Conservation (phyloP, 2,329 filamentous ascomycete genomes). For the Xylariomycetidae sp. region DNA sequence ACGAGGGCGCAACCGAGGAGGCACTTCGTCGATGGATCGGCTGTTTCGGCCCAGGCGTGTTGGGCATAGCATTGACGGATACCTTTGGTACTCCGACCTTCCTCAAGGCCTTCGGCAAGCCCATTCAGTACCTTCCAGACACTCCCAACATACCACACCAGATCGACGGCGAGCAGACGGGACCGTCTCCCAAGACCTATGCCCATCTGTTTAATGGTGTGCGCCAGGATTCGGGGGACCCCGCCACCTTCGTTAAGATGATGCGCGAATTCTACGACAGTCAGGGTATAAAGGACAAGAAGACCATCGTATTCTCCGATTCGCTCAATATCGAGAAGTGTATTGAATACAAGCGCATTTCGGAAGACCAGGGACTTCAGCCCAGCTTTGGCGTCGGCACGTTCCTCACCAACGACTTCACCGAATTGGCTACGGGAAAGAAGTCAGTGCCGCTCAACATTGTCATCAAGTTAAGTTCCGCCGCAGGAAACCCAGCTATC, state of each 20-base stretch:
- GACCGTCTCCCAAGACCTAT: constrained; percentile 60
- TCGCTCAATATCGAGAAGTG: constrained; percentile 88
- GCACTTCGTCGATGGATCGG: constrained; percentile 85
- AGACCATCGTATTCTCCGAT: constrained; percentile 93
- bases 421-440: constrained; percentile 62
- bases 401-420: constrained; percentile 92
- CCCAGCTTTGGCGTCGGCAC: constrained; percentile 93
- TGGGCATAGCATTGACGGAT: constrained; percentile 88
- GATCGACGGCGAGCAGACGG: constrained; percentile 35
- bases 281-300: constrained; percentile 71
- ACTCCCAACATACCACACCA: constrained; percentile 29
- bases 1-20: constrained; percentile 76
- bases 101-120: constrained; percentile 74
- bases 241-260: constrained; percentile 69
- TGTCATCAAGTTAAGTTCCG: constrained; percentile 92
- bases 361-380: constrained; percentile 75
- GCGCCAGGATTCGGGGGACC: constrained; percentile 87
- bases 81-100: constrained; percentile 94
- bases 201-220: constrained; percentile 80
- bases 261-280: constrained; percentile 78
- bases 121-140: constrained; percentile 43
- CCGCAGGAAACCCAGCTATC: constrained; percentile 73
- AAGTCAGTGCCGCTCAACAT: constrained; percentile 95
- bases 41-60: constrained; percentile 79
- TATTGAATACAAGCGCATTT: constrained; percentile 80